Conservation (phyloP, 75 land plant genomes). For the Pinus tabuliformis region DNA sequence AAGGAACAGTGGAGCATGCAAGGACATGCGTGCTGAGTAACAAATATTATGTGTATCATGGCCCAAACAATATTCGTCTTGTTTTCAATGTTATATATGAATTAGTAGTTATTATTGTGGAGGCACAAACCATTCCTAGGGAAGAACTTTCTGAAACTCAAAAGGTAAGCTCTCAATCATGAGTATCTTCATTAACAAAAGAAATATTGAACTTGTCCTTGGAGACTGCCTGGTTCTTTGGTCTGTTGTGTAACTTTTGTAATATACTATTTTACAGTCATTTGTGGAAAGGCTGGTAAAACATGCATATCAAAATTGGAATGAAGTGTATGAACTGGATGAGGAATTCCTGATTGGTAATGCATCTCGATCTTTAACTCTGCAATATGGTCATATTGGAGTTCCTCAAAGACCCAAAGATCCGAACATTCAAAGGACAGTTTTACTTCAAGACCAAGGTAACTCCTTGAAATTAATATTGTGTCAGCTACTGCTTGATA, state of each 20-base stretch:
- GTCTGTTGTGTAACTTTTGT: not conserved
- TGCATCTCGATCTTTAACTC: not conserved
- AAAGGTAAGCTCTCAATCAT: slow-evolving; percentile 46
- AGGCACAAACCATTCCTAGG: slow-evolving; percentile 47
- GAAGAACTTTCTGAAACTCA: slow-evolving; percentile 69
- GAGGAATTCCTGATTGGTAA: slow-evolving; percentile 12
- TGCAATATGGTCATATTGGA: not conserved
- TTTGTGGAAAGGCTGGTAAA: slow-evolving; percentile 36
- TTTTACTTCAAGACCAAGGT: slow-evolving; percentile 1
- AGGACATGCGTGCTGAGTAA: slow-evolving; percentile 80
- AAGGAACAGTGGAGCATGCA: slow-evolving; percentile 81
- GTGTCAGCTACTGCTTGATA: not conserved
- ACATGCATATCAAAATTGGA: slow-evolving; percentile 39
- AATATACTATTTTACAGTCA: slow-evolving; percentile 14
- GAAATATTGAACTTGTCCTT: not conserved
- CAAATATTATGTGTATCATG: slow-evolving; percentile 71
- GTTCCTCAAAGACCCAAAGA: not conserved
- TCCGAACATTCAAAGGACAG: not conserved
- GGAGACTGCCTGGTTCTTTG: not conserved
- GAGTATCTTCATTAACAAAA: not conserved
- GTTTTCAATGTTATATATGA: slow-evolving; percentile 83
- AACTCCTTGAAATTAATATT: not conserved
- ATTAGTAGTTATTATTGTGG: slow-evolving; percentile 55
- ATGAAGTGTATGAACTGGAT: slow-evolving; percentile 28
- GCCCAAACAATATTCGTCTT: slow-evolving; percentile 47